A percentile compares a stretch with the other conserved stretches of the same genome.
Evolutionary conservation across 306 rosid genomes (phyloP).

Genomic region (Senna siamea): DNA sequence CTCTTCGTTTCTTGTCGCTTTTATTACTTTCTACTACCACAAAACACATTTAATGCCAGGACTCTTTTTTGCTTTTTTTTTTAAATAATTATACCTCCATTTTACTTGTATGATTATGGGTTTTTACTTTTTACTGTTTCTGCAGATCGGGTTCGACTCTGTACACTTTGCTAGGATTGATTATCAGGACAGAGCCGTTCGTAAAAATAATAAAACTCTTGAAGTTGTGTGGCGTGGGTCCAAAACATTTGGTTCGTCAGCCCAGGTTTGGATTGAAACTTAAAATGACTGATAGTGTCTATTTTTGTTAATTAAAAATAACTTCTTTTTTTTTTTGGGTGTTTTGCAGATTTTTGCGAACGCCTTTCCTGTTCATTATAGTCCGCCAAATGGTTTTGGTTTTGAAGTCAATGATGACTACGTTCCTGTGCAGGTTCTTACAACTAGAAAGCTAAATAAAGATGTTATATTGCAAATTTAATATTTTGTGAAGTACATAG

Average conservation of each 20-base stretch:
- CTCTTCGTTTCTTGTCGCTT: background rate
- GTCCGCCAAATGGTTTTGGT: constrained; percentile 69
- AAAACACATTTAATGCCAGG: background rate
- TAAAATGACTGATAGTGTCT: too few relatives aligned
- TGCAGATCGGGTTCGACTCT: constrained; percentile 92
- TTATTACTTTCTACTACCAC: background rate
- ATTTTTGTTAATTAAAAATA: background rate
- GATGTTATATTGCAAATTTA: background rate
- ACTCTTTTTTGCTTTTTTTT: background rate
- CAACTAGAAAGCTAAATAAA: background rate
- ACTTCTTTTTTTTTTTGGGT: constrained; percentile 12
- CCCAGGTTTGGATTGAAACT: constrained; percentile 60
- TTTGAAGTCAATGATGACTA: constrained; percentile 61
- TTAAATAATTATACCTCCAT: background rate
- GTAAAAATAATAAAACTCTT: constrained; percentile 73
- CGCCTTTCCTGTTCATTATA: constrained; percentile 75
- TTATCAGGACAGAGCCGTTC: constrained; percentile 78
- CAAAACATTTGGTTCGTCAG: constrained; percentile 77
- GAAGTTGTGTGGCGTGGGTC: constrained; percentile 97
- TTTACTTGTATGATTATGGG: background rate
- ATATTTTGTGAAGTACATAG: constrained; percentile 12
- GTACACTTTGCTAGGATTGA: constrained; percentile 94
- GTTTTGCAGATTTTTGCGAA: constrained; percentile 75
- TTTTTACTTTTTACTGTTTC: constrained; percentile 11
- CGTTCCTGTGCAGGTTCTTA: constrained; percentile 69